phyloP scores from a whole-genome alignment of 2,329 filamentous ascomycete species.

The Trichoderma sp. region DNA sequence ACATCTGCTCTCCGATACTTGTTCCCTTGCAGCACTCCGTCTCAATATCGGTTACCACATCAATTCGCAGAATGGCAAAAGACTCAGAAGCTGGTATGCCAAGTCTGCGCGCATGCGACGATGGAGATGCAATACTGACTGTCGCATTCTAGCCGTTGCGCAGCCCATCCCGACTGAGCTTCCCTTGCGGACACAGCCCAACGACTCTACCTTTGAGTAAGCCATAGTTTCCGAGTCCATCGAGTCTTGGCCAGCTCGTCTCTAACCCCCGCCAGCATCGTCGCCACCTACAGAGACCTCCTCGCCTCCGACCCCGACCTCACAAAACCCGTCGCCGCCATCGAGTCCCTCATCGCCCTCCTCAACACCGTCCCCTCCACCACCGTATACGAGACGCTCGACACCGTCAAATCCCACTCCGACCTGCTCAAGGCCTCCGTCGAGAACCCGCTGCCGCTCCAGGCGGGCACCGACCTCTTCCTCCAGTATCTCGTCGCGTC shows the following conservation, averaged over 20 bases:
- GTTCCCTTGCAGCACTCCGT: background rate
- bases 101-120: no score
- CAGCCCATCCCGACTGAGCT: conserved; percentile 20
- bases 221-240: no score
- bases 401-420: conserved; percentile 77
- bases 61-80: background rate
- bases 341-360: conserved; percentile 85
- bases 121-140: background rate
- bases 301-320: conserved; percentile 73
- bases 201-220: conserved; percentile 40
- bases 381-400: conserved; percentile 92
- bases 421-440: conserved; percentile 75
- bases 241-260: no score
- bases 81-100: conserved; percentile 13
- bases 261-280: conserved; percentile 49
- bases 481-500: conserved; percentile 87
- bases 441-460: conserved; percentile 86
- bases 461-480: conserved; percentile 93
- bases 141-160: conserved; percentile 16
- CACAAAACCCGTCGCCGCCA: conserved; percentile 94
- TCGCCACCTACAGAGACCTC: conserved; percentile 56
- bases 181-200: conserved; percentile 32
- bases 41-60: background rate
- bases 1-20: background rate
- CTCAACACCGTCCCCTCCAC: conserved; percentile 77